Conservation (phyloP, 208 protist species). For the Tritrichomonas foetus region DNA sequence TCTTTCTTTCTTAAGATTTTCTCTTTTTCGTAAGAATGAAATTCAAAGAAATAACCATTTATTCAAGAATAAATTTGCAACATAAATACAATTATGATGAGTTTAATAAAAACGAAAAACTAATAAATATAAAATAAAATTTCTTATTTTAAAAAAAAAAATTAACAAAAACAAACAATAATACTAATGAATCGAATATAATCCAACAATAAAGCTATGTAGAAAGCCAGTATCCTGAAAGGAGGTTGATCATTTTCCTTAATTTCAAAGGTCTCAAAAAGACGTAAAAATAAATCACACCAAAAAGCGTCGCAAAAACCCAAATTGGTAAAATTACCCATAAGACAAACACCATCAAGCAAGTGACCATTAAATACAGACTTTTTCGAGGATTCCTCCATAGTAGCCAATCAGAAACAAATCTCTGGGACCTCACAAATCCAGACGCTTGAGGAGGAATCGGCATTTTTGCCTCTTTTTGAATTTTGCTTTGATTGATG, state of each 20-base stretch:
- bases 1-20: too few species aligned
- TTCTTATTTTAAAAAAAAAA: too few species aligned
- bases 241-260: not conserved
- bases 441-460: not conserved
- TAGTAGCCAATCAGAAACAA: not conserved
- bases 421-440: not conserved
- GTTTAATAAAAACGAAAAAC: too few species aligned
- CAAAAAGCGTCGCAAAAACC: not conserved
- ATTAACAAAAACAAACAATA: too few species aligned
- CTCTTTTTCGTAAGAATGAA: too few species aligned
- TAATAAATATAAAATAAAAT: too few species aligned
- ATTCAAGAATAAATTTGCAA: too few species aligned
- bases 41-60: too few species aligned
- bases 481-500: not conserved
- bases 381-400: not conserved
- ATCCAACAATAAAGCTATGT: slow-evolving; percentile 27
- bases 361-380: not conserved
- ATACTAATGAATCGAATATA: too few species aligned
- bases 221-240: not conserved
- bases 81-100: too few species aligned
- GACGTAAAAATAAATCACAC: not conserved
- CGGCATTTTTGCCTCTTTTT: not conserved
- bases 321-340: not conserved
- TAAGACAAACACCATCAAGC: not conserved
- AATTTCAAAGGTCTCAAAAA: not conserved